These are phyloP conservation scores for Gossypium longicalyx DNA, from an alignment of 345 rosid species.

Conservation along the genomic window DNA sequence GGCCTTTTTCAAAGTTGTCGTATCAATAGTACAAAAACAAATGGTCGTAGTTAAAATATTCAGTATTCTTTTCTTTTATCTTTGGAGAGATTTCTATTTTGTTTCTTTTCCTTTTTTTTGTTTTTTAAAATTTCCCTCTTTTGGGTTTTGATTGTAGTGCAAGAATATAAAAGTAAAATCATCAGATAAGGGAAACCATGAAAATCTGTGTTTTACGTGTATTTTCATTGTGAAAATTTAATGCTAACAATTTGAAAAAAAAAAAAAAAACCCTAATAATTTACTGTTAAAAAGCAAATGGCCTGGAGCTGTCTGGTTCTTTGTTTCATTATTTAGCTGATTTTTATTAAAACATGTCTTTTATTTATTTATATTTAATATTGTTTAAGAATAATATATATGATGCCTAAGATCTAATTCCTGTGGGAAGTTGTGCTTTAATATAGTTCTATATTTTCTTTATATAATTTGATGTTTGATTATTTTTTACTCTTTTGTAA, in stretches of 20 bases:
- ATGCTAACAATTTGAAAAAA: neutral
- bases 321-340: neutral
- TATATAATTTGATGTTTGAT: neutral
- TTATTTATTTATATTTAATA: neutral
- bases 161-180: neutral
- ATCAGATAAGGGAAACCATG: neutral
- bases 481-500: neutral
- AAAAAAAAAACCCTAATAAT: neutral
- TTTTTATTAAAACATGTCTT: neutral
- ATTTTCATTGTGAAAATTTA: neutral
- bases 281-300: neutral
- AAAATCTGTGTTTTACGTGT: neutral
- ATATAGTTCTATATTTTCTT: neutral
- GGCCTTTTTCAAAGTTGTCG: neutral
- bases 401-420: neutral
- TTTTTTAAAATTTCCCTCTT: neutral
- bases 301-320: conserved; percentile 19
- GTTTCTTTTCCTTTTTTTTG: neutral
- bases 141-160: too few species aligned
- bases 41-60: too few species aligned
- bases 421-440: neutral
- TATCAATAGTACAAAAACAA: neutral
- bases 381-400: neutral
- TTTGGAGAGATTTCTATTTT: neutral
- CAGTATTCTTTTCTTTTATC: neutral